Evolutionary conservation across 768 basidiomycete species (phyloP), one percentile per base, ranked within the genome.

Genomic region (Amyloporia xantha): DNA sequence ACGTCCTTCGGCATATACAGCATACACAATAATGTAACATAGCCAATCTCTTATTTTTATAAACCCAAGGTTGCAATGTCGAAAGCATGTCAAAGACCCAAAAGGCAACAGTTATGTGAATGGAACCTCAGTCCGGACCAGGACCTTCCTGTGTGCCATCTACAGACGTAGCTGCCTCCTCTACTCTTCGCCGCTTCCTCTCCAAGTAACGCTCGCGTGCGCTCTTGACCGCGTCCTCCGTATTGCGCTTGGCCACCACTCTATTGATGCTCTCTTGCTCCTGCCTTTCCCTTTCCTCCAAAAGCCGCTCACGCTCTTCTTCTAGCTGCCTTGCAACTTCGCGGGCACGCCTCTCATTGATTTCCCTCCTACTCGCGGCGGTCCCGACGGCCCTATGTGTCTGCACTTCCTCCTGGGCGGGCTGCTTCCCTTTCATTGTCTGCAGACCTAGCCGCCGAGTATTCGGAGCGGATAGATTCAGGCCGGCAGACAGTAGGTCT

Each of bases 381-480:
- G 78, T 75, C 2, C 94, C 94, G 10, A 83, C 90, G 2, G 91
- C 91, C n/a, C 81, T 78, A 61, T 91, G 84, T 2, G 67, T 61
- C 47, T 78, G 62, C 0, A 70, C 66, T 12, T 70, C 62, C 24
- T 68, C 70, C 25, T 60, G 50, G 6, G 56, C 57, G n/a, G 59
- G 53, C 45, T 64, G 63, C n/a, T n/a, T n/a, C 3, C 36, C 20
- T 42, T 50, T 56, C 54, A 24, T 56, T 17, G 43, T 48, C 52
- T 72, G 71, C 41, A 73, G 61, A 13, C 82, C 82, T n/a, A 87
- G 70, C 44, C 74, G 73, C 49, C 91, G 76, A 4, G 88, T 91
- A 61, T 91, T 87, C 30, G 86, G 81, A 51, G 87, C 78, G 27
- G 89, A 82, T 39, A 98, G 75, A 63, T 99, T 99, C 48, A 99